Conservation (phyloP, 805 yeast species). For the Candida orba region DNA sequence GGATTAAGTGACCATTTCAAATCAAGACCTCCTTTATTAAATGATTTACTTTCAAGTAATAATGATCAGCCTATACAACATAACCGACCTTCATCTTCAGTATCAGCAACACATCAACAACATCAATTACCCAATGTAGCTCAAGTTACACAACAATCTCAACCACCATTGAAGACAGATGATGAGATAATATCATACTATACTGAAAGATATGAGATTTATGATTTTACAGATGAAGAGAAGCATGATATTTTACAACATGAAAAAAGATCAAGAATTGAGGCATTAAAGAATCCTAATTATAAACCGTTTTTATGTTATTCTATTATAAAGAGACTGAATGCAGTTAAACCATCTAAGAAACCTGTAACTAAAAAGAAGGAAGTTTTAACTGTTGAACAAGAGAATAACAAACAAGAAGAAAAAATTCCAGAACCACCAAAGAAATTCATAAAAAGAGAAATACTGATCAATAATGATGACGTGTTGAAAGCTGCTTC, state of each 20-base stretch:
- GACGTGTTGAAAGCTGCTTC: slow-evolving; percentile 35
- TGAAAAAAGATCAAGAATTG: slow-evolving; percentile 23
- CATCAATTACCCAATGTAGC: too few relatives aligned
- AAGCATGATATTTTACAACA: slow-evolving; percentile 25
- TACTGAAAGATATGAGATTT: slow-evolving; percentile 20
- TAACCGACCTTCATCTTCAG: too few relatives aligned
- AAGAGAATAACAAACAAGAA: neutral
- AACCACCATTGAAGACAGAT: slow-evolving; percentile 8
- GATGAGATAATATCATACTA: slow-evolving; percentile 24
- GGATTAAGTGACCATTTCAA: slow-evolving; percentile 1
- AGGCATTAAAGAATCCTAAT: slow-evolving; percentile 20
- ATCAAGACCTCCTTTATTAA: slow-evolving; percentile 7
- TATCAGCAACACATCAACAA: too few relatives aligned
- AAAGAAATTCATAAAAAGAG: slow-evolving; percentile 17
- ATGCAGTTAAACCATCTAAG: slow-evolving; percentile 16
- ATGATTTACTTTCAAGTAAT: slow-evolving; percentile 2
- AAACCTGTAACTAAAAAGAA: neutral
- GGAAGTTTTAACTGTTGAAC: neutral
- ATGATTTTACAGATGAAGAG: slow-evolving; percentile 24
- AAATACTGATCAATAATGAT: slow-evolving; percentile 28
- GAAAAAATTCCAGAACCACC: neutral
- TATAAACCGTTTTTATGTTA: slow-evolving; percentile 24
- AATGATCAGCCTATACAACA: too few relatives aligned
- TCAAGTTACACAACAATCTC: too few relatives aligned
- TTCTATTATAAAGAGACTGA: slow-evolving; percentile 23